A percentile compares a stretch with the other conserved stretches of the same genome.
These are phyloP conservation scores for Aspergillus amoenus DNA, from an alignment of 2,329 filamentous ascomycete species.

Conservation along the genomic window DNA sequence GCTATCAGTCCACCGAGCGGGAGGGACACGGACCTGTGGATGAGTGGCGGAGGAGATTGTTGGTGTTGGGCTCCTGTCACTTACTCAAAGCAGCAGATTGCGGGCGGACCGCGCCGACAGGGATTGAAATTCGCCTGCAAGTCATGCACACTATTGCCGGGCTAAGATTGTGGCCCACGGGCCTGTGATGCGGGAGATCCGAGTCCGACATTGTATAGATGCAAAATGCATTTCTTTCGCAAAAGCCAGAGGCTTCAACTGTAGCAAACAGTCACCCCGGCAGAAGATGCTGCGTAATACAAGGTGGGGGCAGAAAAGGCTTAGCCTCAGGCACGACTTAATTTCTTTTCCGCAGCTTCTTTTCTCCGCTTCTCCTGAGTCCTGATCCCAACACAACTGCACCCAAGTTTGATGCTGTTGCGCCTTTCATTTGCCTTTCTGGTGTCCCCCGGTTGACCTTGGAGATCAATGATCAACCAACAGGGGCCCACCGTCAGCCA, in stretches of 20 bases:
- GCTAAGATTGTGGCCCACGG: no score
- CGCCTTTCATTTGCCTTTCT: background rate
- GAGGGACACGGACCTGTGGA: background rate
- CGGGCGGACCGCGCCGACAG: conserved; percentile 5
- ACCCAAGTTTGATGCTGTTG: background rate
- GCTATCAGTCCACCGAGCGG: background rate
- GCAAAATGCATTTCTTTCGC: no score
- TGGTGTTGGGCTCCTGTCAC: background rate
- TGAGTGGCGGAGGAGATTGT: background rate
- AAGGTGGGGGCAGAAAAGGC: background rate
- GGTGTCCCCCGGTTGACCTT: background rate
- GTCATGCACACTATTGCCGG: background rate
- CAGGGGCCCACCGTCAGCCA: background rate
- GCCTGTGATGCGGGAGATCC: background rate
- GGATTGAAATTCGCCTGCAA: background rate
- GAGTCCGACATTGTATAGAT: no score
- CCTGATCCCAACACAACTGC: background rate
- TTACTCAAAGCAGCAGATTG: conserved; percentile 5
- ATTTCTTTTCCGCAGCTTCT: background rate
- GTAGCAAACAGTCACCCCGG: background rate
- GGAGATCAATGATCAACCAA: background rate
- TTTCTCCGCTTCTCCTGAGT: background rate
- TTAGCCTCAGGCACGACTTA: background rate
- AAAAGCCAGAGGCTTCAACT: no score
- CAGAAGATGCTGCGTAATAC: background rate